Percentiles rank a stretch among this genome's conserved stretches.
These are phyloP conservation scores for Colletotrichum godetiae DNA, from an alignment of 2,329 filamentous ascomycete genomes.

Conservation along the genomic window DNA sequence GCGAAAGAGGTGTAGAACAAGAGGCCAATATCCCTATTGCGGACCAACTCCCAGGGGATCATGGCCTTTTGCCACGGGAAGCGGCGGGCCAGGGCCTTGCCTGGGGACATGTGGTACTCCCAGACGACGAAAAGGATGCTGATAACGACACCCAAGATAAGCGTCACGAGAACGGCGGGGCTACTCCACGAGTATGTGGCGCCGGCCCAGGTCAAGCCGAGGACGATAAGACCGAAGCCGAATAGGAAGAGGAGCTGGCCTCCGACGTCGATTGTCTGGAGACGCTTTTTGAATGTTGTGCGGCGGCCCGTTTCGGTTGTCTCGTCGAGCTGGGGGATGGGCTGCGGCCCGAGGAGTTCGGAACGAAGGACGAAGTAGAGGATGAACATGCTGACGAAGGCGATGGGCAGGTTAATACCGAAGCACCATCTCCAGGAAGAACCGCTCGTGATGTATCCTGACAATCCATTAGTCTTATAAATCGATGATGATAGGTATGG, in stretches of 20 bases:
- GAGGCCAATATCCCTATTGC: constrained; percentile 67
- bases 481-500: too few species aligned
- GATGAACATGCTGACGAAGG: constrained; percentile 60
- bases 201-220: constrained; percentile 68
- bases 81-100: constrained; percentile 54
- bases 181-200: constrained; percentile 63
- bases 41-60: constrained; percentile 71
- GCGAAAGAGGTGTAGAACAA: constrained; percentile 72
- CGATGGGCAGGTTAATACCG: constrained; percentile 70
- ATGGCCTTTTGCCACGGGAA: constrained; percentile 69
- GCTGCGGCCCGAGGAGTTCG: constrained; percentile 66
- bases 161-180: constrained; percentile 58
- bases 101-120: constrained; percentile 66
- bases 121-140: constrained; percentile 58
- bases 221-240: constrained; percentile 64
- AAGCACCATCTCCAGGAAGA: constrained; percentile 76
- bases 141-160: constrained; percentile 57
- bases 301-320: constrained; percentile 46
- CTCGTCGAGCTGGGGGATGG: constrained; percentile 57
- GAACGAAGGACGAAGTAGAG: constrained; percentile 68
- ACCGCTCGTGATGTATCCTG: constrained; percentile 59
- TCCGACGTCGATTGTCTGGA: constrained; percentile 66
- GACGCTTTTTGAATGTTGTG: constrained; percentile 53
- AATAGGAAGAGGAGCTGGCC: constrained; percentile 68
- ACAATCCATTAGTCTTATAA: neutral